Base-by-base conservation (phyloP, 345 rosid species). In the Psidium friedrichsthalianum region DNA sequence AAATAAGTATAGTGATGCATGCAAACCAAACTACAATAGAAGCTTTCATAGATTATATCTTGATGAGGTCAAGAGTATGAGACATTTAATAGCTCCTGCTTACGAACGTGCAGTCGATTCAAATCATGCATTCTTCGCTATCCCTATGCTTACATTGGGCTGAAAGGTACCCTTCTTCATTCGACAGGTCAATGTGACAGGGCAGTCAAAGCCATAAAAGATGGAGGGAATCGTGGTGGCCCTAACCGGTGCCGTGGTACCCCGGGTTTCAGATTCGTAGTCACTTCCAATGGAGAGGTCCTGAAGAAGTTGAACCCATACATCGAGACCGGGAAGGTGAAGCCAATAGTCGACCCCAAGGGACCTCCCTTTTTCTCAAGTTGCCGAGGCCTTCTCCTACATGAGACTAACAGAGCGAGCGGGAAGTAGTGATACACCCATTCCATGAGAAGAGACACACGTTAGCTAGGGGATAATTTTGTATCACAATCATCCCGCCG, bases 211-310 rank as follows among this genome's bases (percentile, higher is more conserved):
- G 96, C 83, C 51, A 86, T 95, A 61, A 97, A 95, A 90, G 94
- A 94, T 90, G 98, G 98, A 24, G 99, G 99, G n/a, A 91, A 91
- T 90, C 25, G 96, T 95, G 32, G 99, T 95, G 88, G 99, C 96
- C 74, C 87, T 97, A 83, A 97, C 99, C 0, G 99, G 99, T 10
- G 98, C 98, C 1, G 98, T 95, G 5, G 94, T 96, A 3, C 95
- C 98, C 98, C 98, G 74, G 98, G 98, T 56, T 97, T 95, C 82
- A 89, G 98, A 91, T 97, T 97, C 81, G 99, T 95, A 44, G 98
- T 97, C 81, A 95, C 98, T 47, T 95, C 98, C 85, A 90, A 92
- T 8, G 96, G 98, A 16, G 96, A 87, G 5, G 94, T 93, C 56
- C 86, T 97, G 87, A 97, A 95, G 94, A 95, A 95, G 89, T 88